Percentiles rank a stretch among this genome's conserved stretches.
These are phyloP conservation scores for Vanilla planifolia DNA, from an alignment of 106 monocot genomes.

Conservation along the genomic window DNA sequence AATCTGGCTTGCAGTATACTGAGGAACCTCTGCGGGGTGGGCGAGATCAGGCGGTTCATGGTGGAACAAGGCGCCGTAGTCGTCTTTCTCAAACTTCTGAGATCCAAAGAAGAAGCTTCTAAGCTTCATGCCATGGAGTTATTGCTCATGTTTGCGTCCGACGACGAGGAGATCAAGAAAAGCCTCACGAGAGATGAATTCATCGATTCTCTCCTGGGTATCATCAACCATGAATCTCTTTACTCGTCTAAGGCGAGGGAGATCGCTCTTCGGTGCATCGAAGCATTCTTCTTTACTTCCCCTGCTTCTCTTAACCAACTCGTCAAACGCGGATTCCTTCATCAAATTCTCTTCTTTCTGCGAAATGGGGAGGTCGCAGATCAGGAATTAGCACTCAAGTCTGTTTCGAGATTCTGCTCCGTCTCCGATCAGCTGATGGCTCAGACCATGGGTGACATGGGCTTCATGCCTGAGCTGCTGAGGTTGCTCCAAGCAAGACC, in stretches of 20 bases:
- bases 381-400: slow-evolving; percentile 36
- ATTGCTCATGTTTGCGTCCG: slow-evolving; percentile 22
- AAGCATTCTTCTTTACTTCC: slow-evolving; percentile 25
- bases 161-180: not conserved
- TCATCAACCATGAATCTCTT: slow-evolving; percentile 25
- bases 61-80: slow-evolving; percentile 47
- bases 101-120: slow-evolving; percentile 31
- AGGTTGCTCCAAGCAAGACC: slow-evolving; percentile 32
- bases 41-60: slow-evolving; percentile 72
- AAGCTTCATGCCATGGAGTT: slow-evolving; percentile 44
- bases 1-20: slow-evolving; percentile 26
- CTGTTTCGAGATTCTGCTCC: slow-evolving; percentile 14
- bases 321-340: slow-evolving; percentile 30
- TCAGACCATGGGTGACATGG: slow-evolving; percentile 36
- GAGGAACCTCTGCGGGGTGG: slow-evolving; percentile 39
- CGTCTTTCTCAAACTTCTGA: slow-evolving; percentile 35
- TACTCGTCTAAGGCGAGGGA: slow-evolving; percentile 44
- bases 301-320: slow-evolving; percentile 19
- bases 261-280: slow-evolving; percentile 39
- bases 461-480: slow-evolving; percentile 33
- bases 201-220: slow-evolving; percentile 23
- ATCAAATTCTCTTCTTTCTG: slow-evolving; percentile 33
- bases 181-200: slow-evolving; percentile 1
- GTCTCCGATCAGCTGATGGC: slow-evolving; percentile 30
- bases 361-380: slow-evolving; percentile 34